phyloP scores from a whole-genome alignment of 169 alveolate species.

The Nephromyces sp. region DNA sequence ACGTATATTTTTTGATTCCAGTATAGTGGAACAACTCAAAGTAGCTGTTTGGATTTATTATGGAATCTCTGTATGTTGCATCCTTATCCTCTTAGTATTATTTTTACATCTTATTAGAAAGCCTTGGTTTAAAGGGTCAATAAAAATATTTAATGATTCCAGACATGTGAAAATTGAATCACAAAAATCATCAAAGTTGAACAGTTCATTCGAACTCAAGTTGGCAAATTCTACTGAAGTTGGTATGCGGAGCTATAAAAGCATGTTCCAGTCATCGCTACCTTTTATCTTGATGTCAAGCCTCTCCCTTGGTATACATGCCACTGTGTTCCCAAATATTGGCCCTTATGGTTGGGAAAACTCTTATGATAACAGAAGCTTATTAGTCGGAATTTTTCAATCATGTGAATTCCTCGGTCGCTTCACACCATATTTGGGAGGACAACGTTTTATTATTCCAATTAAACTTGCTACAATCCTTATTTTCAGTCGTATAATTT shows the following conservation, averaged over 20 bases:
- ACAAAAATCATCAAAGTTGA: not conserved
- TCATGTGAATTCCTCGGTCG: not conserved
- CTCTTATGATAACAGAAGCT: not conserved
- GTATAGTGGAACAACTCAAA: not conserved
- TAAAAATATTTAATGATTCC: not conserved
- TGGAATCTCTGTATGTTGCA: not conserved
- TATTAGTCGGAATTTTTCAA: not conserved
- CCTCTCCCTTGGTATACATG: not conserved
- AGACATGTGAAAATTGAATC: not conserved
- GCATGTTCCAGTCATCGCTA: not conserved
- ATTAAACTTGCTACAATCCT: not conserved
- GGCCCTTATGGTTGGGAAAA: not conserved
- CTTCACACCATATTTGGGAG: not conserved
- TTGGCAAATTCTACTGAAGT: not conserved
- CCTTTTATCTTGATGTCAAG: not conserved
- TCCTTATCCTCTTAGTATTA: not conserved
- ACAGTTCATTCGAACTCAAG: not conserved
- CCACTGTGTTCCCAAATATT: not conserved
- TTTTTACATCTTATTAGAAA: not conserved
- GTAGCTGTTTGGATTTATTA: not conserved
- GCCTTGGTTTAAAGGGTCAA: not conserved
- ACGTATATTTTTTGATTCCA: not conserved
- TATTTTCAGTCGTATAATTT: not conserved
- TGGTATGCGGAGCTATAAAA: too few species aligned
- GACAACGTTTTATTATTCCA: not conserved